A percentile compares a stretch with the other conserved stretches of the same genome.
Conservation (phyloP, 352 stramenopile species). For the Pythium phragmitis region DNA sequence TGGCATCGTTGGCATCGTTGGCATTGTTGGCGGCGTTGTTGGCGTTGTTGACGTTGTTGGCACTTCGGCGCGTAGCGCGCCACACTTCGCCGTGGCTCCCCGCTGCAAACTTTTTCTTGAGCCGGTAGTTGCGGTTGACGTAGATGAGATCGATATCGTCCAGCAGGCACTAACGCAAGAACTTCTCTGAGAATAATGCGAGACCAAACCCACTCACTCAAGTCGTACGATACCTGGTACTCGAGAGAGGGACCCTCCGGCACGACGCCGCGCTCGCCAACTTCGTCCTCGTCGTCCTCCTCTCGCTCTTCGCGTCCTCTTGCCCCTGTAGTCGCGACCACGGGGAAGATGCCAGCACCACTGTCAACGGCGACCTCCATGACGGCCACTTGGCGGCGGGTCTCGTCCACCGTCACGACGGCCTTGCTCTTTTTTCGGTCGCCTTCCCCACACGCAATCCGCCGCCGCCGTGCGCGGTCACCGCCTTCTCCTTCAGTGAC, state of each 20-base stretch:
- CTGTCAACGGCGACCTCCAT: background rate
- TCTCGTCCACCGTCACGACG: slow-evolving; percentile 7
- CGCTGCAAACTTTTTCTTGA: slow-evolving; percentile 80
- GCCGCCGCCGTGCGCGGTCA: background rate
- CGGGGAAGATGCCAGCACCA: background rate
- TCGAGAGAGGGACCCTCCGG: slow-evolving; percentile 61
- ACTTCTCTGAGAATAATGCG: background rate
- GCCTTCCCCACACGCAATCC: background rate
- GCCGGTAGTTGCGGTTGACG: slow-evolving; percentile 72
- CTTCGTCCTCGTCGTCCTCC: background rate
- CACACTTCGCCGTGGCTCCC: slow-evolving; percentile 83
- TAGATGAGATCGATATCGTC: slow-evolving; percentile 63
- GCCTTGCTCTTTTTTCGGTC: slow-evolving; percentile 4
- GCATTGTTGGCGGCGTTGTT: background rate
- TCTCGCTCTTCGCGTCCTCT: background rate
- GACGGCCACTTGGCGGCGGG: slow-evolving; percentile 11
- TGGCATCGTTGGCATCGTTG: background rate
- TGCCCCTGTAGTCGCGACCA: slow-evolving; percentile 4
- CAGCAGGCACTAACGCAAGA: slow-evolving; percentile 17
- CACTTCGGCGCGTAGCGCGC: slow-evolving; percentile 13
- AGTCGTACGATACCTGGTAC: slow-evolving; percentile 41
- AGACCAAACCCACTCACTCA: background rate
- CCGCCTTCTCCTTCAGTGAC: background rate
- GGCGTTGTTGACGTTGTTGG: background rate
- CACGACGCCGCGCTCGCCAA: slow-evolving; percentile 9